Base-by-base conservation (phyloP, 345 rosid species). In the Salix exigua region DNA sequence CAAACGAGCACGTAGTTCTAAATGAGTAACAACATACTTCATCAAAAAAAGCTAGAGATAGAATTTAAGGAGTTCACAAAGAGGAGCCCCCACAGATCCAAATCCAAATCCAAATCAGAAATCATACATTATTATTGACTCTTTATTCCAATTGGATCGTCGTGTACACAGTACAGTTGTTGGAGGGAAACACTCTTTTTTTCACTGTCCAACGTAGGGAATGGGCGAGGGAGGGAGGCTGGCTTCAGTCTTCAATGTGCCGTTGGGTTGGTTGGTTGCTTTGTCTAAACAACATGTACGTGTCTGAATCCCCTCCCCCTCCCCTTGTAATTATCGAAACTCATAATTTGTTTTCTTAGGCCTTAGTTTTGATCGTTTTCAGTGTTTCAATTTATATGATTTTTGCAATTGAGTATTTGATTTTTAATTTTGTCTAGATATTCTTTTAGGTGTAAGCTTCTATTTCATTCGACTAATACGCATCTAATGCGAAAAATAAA, bases 291-390 rank as follows among this genome's bases (percentile, higher is more conserved):
- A 33, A 4, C 63, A 8, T 33, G 18, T 7, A n/a, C 19, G 35
- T 8, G 21, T 28, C 63, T 25, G 55, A 31, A 30, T 17, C 44
- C 28, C 31, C 14, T 8, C 38, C 67, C 18, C 50, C 48, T 31
- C 26, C 3, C 69, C 53, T 77, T 48, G 79, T 33, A 61, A 62
- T 28, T 77, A 77, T 77, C 79, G 79, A 77, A 42, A 70, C n/a
- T 26, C 23, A 25, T 30, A 19, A 16, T 10, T 26, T 10, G 4
- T 23, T 16, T 2, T 12, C 31, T 31, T 51, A 33, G 37, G 37
- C 37, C 37, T 31, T 28, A 13, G 30, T 5, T 44, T 23, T 70
- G 19, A 28, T 42, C 26, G 5, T 33, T 33, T 13, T 18, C 62
- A 35, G 11, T 6, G 62, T 3, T 65, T 13, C 10, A 9, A 12